Conservation (phyloP, 2,329 filamentous ascomycete genomes). For the Xylariaceae sp. region DNA sequence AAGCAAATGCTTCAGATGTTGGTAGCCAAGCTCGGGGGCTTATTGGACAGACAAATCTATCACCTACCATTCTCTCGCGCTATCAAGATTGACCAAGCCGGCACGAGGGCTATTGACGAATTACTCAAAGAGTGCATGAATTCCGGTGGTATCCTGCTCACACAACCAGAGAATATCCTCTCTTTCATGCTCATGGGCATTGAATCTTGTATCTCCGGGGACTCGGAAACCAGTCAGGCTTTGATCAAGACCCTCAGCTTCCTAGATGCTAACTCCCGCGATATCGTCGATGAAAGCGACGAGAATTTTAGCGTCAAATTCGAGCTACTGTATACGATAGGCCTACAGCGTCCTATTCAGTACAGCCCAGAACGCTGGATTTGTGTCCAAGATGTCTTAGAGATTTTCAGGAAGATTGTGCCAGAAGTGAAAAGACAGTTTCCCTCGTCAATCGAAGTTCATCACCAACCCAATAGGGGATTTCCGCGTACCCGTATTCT, state of each 20-base stretch:
- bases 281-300: constrained; percentile 71
- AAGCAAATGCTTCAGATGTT: constrained; percentile 67
- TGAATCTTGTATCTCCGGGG: constrained; percentile 50
- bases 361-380: constrained; percentile 63
- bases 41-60: constrained; percentile 61
- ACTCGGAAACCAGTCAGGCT: constrained; percentile 38
- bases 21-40: constrained; percentile 59
- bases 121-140: constrained; percentile 56
- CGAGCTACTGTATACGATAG: constrained; percentile 69
- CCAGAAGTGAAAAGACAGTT: constrained; percentile 38
- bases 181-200: constrained; percentile 69
- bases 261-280: constrained; percentile 53
- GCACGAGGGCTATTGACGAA: constrained; percentile 46
- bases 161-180: constrained; percentile 69
- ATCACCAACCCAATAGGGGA: constrained; percentile 37
- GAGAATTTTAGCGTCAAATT: constrained; percentile 67
- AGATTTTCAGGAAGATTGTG: constrained; percentile 47
- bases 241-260: constrained; percentile 53
- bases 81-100: constrained; percentile 41
- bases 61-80: constrained; percentile 66
- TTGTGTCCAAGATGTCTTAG: constrained; percentile 60
- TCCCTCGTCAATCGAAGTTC: constrained; percentile 52
- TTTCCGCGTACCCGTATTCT: constrained; percentile 61
- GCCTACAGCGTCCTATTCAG: constrained; percentile 57
- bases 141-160: constrained; percentile 61